A percentile compares a stretch with the other conserved stretches of the same genome.
phyloP scores from a whole-genome alignment of 345 rosid species.

The Citrus trifoliata region DNA sequence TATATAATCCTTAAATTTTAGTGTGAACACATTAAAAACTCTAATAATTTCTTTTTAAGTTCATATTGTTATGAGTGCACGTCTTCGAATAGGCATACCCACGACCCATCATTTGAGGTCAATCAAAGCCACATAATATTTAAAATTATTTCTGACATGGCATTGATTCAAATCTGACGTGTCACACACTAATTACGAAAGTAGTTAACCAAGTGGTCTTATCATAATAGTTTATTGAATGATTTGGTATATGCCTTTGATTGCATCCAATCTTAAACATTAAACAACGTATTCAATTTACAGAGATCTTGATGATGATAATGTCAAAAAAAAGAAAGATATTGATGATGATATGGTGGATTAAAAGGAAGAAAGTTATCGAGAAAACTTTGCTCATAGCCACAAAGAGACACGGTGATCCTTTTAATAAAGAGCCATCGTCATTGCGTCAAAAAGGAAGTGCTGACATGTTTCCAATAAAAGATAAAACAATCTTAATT shows the following conservation, averaged over 20 bases:
- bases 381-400: background rate
- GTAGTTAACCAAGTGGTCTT: background rate
- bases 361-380: conserved; percentile 6
- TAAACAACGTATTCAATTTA: background rate
- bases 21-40: too few species aligned
- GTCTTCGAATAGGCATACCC: background rate
- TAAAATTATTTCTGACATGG: background rate
- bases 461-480: background rate
- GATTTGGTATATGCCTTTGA: conserved; percentile 3
- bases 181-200: conserved; percentile 7
- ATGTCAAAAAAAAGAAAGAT: too few species aligned
- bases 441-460: background rate
- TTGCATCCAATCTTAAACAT: background rate
- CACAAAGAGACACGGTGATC: conserved; percentile 2
- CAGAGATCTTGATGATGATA: background rate
- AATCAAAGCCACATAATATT: background rate
- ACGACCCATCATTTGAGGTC: background rate
- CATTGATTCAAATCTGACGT: conserved; percentile 1
- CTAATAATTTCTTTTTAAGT: too few species aligned
- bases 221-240: background rate
- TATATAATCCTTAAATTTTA: too few species aligned
- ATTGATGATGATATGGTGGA: background rate
- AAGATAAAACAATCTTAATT: too few species aligned
- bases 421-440: background rate
- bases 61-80: background rate